Percentiles rank a stretch among this genome's conserved stretches.
phyloP scores from a whole-genome alignment of 2,329 filamentous ascomycete genomes.

The Phoma sp. region DNA sequence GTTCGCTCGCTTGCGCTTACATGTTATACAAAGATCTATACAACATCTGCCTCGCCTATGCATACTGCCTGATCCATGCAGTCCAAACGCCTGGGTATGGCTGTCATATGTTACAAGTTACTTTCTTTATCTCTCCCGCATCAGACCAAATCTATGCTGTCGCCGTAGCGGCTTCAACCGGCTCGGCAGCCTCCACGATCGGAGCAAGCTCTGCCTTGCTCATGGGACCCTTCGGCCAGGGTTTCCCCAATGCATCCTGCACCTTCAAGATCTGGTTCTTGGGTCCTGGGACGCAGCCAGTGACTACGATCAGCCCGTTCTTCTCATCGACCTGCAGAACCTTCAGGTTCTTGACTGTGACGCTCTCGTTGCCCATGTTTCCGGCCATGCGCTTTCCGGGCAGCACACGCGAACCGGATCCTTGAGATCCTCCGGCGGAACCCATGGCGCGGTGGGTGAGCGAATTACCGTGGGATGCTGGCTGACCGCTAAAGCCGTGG shows the following conservation, averaged over 20 bases:
- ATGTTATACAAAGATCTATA: constrained; percentile 19
- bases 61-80: not conserved
- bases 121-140: not conserved
- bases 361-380: constrained; percentile 87
- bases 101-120: constrained; percentile 6
- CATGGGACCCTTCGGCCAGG: constrained; percentile 65
- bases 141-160: not conserved
- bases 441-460: constrained; percentile 92
- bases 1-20: constrained; percentile 3
- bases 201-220: constrained; percentile 30
- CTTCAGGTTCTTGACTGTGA: constrained; percentile 90
- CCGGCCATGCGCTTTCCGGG: constrained; percentile 99
- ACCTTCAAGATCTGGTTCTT: constrained; percentile 86
- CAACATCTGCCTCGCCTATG: constrained; percentile 5
- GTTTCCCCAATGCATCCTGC: constrained; percentile 91
- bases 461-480: constrained; percentile 92
- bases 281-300: constrained; percentile 83
- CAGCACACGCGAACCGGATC: constrained; percentile 87
- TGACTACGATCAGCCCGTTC: constrained; percentile 87
- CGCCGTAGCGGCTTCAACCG: constrained; percentile 19
- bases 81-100: not conserved
- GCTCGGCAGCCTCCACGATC: constrained; percentile 16
- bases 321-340: constrained; percentile 87
- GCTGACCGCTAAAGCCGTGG: constrained; percentile 88
- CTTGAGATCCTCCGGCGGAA: constrained; percentile 87